Evolutionary conservation across 352 stramenopile species (phyloP).

Genomic region (Globisporangium echinulatum): DNA sequence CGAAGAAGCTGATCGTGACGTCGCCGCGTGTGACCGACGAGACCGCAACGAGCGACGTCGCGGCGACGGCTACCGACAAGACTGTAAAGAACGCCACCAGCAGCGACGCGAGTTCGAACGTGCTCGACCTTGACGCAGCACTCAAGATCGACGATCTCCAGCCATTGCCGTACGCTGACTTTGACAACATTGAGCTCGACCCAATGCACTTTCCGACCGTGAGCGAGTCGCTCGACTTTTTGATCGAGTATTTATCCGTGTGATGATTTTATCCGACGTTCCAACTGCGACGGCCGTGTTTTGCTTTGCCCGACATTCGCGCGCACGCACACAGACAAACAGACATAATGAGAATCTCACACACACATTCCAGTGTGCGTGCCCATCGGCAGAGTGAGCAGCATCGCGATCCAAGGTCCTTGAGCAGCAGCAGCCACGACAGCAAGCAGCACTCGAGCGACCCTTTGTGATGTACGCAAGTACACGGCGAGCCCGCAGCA

Average conservation of each 20-base stretch:
- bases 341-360: too few species aligned
- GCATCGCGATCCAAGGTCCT: neutral
- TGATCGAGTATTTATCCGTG: conserved; percentile 53
- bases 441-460: neutral
- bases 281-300: neutral
- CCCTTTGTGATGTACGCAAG: neutral
- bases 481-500: neutral
- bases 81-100: neutral
- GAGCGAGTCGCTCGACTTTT: conserved; percentile 59
- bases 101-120: neutral
- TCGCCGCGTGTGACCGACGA: conserved; percentile 14
- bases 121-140: conserved; percentile 11
- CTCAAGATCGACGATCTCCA: conserved; percentile 35
- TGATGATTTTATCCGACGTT: conserved; percentile 3
- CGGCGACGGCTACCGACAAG: neutral
- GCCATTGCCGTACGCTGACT: conserved; percentile 35
- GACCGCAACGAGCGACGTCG: neutral
- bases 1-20: conserved; percentile 33
- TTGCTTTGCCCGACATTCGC: neutral
- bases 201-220: conserved; percentile 43
- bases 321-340: neutral
- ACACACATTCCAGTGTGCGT: neutral
- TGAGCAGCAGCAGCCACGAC: neutral
- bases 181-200: conserved; percentile 43
- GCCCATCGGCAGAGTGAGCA: neutral